phyloP scores from a whole-genome alignment of 768 basidiomycete genomes.

The Tulasnella sp. region DNA sequence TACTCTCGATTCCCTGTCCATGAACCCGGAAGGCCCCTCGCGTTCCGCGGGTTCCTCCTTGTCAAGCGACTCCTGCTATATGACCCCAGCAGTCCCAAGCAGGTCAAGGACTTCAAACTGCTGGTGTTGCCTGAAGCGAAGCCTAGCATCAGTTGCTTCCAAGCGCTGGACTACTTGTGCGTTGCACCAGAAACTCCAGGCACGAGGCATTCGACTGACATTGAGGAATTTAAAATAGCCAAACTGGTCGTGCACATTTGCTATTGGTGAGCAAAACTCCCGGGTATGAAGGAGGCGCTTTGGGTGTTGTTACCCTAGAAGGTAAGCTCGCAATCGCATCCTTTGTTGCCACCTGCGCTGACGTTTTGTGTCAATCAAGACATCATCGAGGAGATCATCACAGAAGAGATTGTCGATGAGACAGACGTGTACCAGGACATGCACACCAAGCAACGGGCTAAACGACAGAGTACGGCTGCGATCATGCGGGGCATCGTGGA shows the following conservation, averaged over 20 bases:
- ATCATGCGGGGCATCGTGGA: conserved; percentile 40
- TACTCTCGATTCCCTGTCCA: conserved; percentile 91
- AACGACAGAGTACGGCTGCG: conserved; percentile 54
- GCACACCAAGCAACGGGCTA: conserved; percentile 60
- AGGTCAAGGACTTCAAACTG: conserved; percentile 62
- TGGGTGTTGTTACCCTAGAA: conserved; percentile 86
- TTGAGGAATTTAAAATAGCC: conserved; percentile 27
- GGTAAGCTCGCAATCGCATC: conserved; percentile 37
- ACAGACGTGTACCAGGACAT: conserved; percentile 87
- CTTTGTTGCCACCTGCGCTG: too few species aligned
- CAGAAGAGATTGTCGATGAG: conserved; percentile 92
- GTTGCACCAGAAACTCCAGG: background rate
- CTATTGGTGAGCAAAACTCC: conserved; percentile 76
- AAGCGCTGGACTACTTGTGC: conserved; percentile 26
- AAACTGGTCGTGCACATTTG: conserved; percentile 90
- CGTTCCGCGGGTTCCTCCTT: conserved; percentile 72
- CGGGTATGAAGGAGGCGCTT: conserved; percentile 66
- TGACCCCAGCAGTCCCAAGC: conserved; percentile 66
- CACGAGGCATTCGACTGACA: conserved; percentile 61
- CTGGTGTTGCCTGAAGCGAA: conserved; percentile 81
- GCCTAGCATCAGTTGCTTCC: conserved; percentile 85
- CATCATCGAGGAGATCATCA: conserved; percentile 68
- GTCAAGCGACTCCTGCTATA: conserved; percentile 83
- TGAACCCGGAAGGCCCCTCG: conserved; percentile 47
- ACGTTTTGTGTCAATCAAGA: background rate